Evolutionary conservation across 805 yeast genomes (phyloP).

Genomic region (Wickerhamiella dianesei): DNA sequence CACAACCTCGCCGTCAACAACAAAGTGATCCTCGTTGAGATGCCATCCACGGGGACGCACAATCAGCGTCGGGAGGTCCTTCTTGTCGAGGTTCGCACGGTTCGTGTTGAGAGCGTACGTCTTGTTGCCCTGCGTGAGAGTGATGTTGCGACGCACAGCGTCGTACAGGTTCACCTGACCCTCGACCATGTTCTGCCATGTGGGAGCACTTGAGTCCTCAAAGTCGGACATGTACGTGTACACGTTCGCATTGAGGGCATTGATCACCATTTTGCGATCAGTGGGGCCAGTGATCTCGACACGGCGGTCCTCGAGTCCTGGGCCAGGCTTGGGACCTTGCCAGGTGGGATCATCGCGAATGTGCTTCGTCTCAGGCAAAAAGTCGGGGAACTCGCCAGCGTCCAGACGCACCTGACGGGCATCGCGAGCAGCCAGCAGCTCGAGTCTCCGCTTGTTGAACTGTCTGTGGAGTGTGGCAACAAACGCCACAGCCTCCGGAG

Average conservation of each 20-base stretch:
- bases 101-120: slow-evolving; percentile 40
- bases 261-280: slow-evolving; percentile 63
- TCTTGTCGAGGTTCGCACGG: slow-evolving; percentile 26
- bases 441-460: slow-evolving; percentile 43
- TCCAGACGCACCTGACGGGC: slow-evolving; percentile 44
- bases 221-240: slow-evolving; percentile 68
- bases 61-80: slow-evolving; percentile 39
- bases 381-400: slow-evolving; percentile 52
- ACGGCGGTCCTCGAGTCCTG: slow-evolving; percentile 56
- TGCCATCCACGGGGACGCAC: slow-evolving; percentile 62
- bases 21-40: slow-evolving; percentile 49
- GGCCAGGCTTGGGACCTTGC: slow-evolving; percentile 59
- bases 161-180: slow-evolving; percentile 62
- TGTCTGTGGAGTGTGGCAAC: slow-evolving; percentile 54
- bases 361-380: slow-evolving; percentile 48
- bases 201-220: slow-evolving; percentile 60
- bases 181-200: slow-evolving; percentile 52
- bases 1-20: slow-evolving; percentile 54
- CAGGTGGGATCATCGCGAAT: slow-evolving; percentile 54
- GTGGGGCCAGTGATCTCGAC: slow-evolving; percentile 70
- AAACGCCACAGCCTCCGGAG: slow-evolving; percentile 50
- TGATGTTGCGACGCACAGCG: slow-evolving; percentile 46
- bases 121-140: slow-evolving; percentile 27
- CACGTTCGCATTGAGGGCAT: slow-evolving; percentile 54
- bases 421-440: slow-evolving; percentile 42